Conservation (phyloP, 768 basidiomycete genomes). For the Mycena kentingensis region DNA sequence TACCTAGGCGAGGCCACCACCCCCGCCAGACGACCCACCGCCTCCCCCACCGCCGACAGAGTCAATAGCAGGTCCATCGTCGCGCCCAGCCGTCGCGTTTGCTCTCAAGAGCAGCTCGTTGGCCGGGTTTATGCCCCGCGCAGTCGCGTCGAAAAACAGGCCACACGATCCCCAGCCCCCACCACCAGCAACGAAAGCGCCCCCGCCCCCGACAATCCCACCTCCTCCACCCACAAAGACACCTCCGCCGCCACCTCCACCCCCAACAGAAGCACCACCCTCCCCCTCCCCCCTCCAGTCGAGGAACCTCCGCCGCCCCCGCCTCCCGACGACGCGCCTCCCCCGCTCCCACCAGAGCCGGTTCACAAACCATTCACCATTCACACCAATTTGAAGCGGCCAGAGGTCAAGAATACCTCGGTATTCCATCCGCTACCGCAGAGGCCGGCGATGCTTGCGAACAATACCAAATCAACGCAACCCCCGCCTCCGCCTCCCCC, state of each 20-base stretch:
- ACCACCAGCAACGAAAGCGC: conserved; percentile 26
- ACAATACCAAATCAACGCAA: conserved; percentile 7
- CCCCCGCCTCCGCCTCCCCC: conserved; percentile 8
- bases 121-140: conserved; percentile 17
- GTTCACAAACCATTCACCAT: conserved; percentile 16
- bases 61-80: conserved; percentile 29
- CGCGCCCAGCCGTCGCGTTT: conserved; percentile 33
- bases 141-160: conserved; percentile 18
- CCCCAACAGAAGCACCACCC: conserved; percentile 31
- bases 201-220: conserved; percentile 23
- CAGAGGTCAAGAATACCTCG: not conserved
- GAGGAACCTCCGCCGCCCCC: conserved; percentile 40
- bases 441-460: conserved; percentile 4
- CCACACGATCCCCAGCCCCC: conserved; percentile 4
- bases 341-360: conserved; percentile 16
- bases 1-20: conserved; percentile 10
- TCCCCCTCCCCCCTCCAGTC: conserved; percentile 40
- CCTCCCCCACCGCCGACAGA: conserved; percentile 35
- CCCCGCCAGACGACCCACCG: conserved; percentile 30
- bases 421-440: conserved; percentile 16
- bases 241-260: conserved; percentile 33
- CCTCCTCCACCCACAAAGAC: conserved; percentile 29
- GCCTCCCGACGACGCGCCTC: conserved; percentile 32
- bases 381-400: conserved; percentile 17
- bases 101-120: conserved; percentile 28